Evolutionary conservation across 495 filamentous ascomycete species (phyloP).

Genomic region (Patellaria atrata): DNA sequence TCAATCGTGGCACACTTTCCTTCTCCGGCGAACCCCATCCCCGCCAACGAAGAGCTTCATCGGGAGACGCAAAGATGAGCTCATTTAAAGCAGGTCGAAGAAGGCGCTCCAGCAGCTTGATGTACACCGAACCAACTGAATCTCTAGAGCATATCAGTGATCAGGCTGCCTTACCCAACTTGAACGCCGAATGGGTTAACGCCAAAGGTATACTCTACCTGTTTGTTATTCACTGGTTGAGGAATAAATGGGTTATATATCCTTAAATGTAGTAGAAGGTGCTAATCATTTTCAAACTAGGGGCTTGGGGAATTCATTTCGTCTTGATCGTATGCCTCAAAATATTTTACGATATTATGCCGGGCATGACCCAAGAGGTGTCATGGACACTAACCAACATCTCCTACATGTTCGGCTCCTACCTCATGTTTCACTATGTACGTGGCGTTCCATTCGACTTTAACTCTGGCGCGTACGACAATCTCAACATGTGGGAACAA

Average conservation of each 20-base stretch:
- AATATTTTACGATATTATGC: constrained; percentile 90
- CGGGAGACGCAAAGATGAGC: constrained; percentile 38
- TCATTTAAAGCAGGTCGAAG: constrained; percentile 51
- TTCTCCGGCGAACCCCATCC: constrained; percentile 63
- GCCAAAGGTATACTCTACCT: constrained; percentile 59
- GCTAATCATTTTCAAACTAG: constrained; percentile 34
- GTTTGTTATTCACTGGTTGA: not conserved
- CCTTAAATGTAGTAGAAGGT: not conserved
- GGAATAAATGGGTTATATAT: not conserved
- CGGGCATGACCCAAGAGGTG: constrained; percentile 87
- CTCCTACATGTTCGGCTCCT: constrained; percentile 96
- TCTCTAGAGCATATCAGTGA: constrained; percentile 92
- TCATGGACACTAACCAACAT: constrained; percentile 99
- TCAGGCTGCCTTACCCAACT: constrained; percentile 82
- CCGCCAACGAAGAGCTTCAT: constrained; percentile 38
- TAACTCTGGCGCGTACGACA: constrained; percentile 97
- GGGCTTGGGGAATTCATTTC: constrained; percentile 93
- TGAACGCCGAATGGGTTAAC: constrained; percentile 98
- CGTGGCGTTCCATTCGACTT: constrained; percentile 97
- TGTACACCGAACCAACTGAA: constrained; percentile 89
- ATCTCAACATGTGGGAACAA: constrained; percentile 99
- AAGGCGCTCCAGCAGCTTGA: constrained; percentile 85
- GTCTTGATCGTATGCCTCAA: constrained; percentile 81
- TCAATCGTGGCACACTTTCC: constrained; percentile 56
- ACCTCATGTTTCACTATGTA: constrained; percentile 98